These are phyloP conservation scores for Cordia subcordata DNA, from an alignment of 257 asterid species.

Conservation along the genomic window DNA sequence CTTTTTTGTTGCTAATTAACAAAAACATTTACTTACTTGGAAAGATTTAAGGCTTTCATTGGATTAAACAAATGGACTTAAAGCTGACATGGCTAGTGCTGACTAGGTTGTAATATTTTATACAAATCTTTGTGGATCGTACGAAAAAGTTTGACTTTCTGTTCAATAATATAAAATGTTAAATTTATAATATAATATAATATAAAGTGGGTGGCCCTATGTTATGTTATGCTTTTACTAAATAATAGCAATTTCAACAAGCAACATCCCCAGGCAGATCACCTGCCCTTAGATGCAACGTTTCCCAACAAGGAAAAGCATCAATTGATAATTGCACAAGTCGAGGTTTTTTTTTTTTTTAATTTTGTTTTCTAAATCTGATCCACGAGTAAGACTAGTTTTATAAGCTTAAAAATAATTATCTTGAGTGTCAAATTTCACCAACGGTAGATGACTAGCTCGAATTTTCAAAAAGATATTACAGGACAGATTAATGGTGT, in stretches of 20 bases:
- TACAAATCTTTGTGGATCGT: slow-evolving; percentile 25
- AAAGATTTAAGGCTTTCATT: neutral
- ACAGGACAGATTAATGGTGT: too few relatives aligned
- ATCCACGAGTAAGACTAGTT: too few relatives aligned
- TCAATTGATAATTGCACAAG: neutral
- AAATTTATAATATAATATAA: too few relatives aligned
- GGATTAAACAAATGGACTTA: slow-evolving; percentile 4
- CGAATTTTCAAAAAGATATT: too few relatives aligned
- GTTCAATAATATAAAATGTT: slow-evolving; percentile 20
- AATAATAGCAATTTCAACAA: neutral
- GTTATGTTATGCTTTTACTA: too few relatives aligned
- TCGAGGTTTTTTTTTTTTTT: too few relatives aligned
- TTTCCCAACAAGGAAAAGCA: neutral
- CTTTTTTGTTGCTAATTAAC: too few relatives aligned
- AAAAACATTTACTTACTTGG: neutral
- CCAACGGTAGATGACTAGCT: too few relatives aligned
- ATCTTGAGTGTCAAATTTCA: too few relatives aligned
- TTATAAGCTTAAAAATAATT: too few relatives aligned
- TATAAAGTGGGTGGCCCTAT: slow-evolving; percentile 1
- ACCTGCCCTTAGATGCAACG: neutral
- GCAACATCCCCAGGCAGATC: slow-evolving; percentile 7
- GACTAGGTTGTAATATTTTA: slow-evolving; percentile 15
- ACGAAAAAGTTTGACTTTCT: slow-evolving; percentile 13
- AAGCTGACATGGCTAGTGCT: slow-evolving; percentile 34
- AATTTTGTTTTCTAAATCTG: too few relatives aligned